A percentile compares a stretch with the other conserved stretches of the same genome.
Conservation (phyloP, 768 basidiomycete genomes). For the Podaxis sp. region DNA sequence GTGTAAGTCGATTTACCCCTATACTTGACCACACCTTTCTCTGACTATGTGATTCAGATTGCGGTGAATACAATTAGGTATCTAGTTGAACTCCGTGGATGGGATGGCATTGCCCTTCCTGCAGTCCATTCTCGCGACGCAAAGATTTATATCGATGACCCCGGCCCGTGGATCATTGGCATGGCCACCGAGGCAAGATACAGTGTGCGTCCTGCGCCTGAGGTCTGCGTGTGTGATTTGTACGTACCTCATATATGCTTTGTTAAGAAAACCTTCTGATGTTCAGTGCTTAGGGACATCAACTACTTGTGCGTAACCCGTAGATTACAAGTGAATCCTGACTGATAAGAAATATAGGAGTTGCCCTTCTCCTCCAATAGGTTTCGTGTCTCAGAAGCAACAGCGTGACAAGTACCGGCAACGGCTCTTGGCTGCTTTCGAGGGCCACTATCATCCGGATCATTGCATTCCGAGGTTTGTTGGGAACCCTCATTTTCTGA, state of each 20-base stretch:
- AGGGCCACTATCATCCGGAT: constrained; percentile 87
- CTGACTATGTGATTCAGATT: constrained; percentile 43
- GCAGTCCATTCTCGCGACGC: constrained; percentile 88
- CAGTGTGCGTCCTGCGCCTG: constrained; percentile 69
- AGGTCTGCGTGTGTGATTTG: constrained; percentile 88
- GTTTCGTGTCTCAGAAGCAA: constrained; percentile 72
- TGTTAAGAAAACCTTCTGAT: not conserved
- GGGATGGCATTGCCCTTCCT: constrained; percentile 85
- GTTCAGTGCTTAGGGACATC: constrained; percentile 56
- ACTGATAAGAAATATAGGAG: constrained; percentile 41
- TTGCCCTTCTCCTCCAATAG: constrained; percentile 77
- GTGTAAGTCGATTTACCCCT: constrained; percentile 42
- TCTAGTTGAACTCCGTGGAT: constrained; percentile 88
- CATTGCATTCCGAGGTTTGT: constrained; percentile 72
- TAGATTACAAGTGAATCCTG: not conserved
- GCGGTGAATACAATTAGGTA: constrained; percentile 91
- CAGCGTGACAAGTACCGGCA: constrained; percentile 81
- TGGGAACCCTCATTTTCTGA: constrained; percentile 12
- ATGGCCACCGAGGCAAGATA: constrained; percentile 84
- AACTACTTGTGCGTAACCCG: constrained; percentile 61
- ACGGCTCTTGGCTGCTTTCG: constrained; percentile 74
- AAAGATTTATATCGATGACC: constrained; percentile 92
- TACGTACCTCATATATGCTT: constrained; percentile 36
- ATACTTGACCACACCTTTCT: not conserved
- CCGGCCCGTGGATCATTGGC: constrained; percentile 96